Conservation (phyloP, 805 yeast genomes). For the Saccharomycopsis amapae region DNA sequence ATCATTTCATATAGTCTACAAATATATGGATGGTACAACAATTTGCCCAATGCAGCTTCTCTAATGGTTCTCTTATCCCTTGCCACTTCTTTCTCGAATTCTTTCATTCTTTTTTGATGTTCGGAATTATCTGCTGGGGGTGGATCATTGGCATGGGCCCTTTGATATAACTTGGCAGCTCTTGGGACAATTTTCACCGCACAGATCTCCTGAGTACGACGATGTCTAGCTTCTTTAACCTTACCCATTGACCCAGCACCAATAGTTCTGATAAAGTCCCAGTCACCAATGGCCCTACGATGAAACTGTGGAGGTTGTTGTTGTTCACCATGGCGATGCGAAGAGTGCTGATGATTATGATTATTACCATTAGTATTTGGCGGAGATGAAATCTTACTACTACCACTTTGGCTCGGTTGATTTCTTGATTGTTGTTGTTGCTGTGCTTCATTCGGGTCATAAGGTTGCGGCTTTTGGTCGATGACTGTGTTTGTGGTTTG, state of each 20-base stretch:
- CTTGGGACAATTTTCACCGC: constrained; percentile 91
- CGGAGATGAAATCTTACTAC: background rate
- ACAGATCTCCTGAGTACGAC: constrained; percentile 73
- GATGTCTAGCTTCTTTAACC: constrained; percentile 87
- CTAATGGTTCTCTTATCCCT: constrained; percentile 89
- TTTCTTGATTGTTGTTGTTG: background rate
- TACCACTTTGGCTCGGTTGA: background rate
- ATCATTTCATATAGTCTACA: constrained; percentile 90
- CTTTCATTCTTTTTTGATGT: constrained; percentile 54
- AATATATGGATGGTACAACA: constrained; percentile 85
- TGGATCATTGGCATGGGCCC: constrained; percentile 63
- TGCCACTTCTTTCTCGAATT: constrained; percentile 73
- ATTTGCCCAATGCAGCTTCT: constrained; percentile 90
- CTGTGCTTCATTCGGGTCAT: background rate
- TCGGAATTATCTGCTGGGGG: constrained; percentile 57
- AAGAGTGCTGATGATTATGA: constrained; percentile 3
- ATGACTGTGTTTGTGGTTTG: background rate
- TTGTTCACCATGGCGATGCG: constrained; percentile 7
- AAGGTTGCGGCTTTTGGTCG: background rate
- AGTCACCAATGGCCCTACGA: constrained; percentile 87
- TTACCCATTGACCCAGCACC: constrained; percentile 99
- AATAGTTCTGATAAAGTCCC: constrained; percentile 91
- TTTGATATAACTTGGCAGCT: constrained; percentile 69
- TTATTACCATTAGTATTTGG: constrained; percentile 19
- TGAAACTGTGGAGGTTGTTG: constrained; percentile 41